Percentiles rank a stretch among this genome's conserved stretches.
These are phyloP conservation scores for Arachis stenosperma DNA, from an alignment of 306 rosid genomes.

Conservation along the genomic window DNA sequence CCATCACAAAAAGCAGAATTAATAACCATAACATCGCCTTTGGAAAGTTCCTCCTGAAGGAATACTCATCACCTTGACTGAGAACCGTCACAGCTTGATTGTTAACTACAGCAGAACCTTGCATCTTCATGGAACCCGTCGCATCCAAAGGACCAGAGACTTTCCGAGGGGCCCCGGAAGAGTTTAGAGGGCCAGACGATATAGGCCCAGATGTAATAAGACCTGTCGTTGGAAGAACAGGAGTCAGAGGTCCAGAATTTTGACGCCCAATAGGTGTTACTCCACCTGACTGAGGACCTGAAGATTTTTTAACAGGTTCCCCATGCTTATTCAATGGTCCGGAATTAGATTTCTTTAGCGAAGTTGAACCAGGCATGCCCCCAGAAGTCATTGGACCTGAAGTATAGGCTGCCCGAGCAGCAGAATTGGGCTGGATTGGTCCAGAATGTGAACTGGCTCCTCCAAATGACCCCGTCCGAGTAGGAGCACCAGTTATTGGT, in stretches of 20 bases:
- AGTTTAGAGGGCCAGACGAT: constrained; percentile 85
- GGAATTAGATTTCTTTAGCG: constrained; percentile 82
- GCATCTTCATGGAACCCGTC: constrained; percentile 78
- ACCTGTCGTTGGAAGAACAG: constrained; percentile 91
- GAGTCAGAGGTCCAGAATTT: constrained; percentile 88
- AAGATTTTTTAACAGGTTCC: constrained; percentile 86
- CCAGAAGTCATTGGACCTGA: constrained; percentile 78
- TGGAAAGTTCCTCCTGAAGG: constrained; percentile 86
- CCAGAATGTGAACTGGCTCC: constrained; percentile 96
- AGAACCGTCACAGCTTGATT: constrained; percentile 86
- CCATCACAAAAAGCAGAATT: constrained; percentile 91
- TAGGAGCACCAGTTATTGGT: constrained; percentile 72
- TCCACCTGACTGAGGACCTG: constrained; percentile 98
- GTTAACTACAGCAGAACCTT: constrained; percentile 62
- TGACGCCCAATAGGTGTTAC: constrained; percentile 85
- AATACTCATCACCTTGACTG: constrained; percentile 74
- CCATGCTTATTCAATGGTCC: constrained; percentile 97
- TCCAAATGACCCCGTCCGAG: constrained; percentile 87
- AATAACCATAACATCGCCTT: constrained; percentile 85
- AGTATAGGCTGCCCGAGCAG: constrained; percentile 70
- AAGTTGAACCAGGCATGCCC: constrained; percentile 63
- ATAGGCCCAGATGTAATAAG: constrained; percentile 96
- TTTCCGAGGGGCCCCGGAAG: constrained; percentile 92
- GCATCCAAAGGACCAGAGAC: constrained; percentile 88
- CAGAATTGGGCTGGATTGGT: constrained; percentile 74